Percentiles rank a stretch among this genome's conserved stretches.
Evolutionary conservation across 257 asterid species (phyloP).

Genomic region (Catharanthus roseus): DNA sequence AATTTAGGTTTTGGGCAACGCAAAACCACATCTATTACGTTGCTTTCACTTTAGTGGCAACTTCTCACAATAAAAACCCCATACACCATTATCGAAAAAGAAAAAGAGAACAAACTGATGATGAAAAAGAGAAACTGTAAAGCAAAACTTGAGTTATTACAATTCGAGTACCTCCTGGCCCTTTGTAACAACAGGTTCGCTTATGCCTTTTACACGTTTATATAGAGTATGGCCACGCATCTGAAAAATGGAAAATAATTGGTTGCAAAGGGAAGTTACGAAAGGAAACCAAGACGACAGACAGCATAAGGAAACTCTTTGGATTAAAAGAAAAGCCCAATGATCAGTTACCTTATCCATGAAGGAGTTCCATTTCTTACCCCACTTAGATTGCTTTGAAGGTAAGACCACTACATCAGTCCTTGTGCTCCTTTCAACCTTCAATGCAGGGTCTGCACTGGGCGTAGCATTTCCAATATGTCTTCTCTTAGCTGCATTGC

Average conservation of each 20-base stretch:
- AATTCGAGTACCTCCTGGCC: slow-evolving; percentile 68
- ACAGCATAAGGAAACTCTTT: background rate
- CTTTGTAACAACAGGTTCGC: slow-evolving; percentile 77
- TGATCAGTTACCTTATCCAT: slow-evolving; percentile 59
- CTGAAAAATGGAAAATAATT: slow-evolving; percentile 27
- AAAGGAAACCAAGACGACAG: slow-evolving; percentile 1
- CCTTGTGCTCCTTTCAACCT: slow-evolving; percentile 61
- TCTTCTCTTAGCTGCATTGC: slow-evolving; percentile 73
- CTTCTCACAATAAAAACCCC: background rate
- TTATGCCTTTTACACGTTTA: slow-evolving; percentile 58
- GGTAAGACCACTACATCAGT: slow-evolving; percentile 76
- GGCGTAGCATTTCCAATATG: slow-evolving; percentile 60
- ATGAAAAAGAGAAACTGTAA: background rate
- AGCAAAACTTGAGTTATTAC: background rate
- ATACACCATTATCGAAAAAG: background rate
- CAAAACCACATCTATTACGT: background rate
- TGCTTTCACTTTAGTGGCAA: background rate
- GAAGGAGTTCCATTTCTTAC: slow-evolving; percentile 77
- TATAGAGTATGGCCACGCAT: slow-evolving; percentile 67
- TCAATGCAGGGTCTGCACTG: slow-evolving; percentile 41
- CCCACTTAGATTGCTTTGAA: slow-evolving; percentile 62
- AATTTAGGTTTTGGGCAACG: background rate
- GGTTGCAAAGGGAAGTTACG: too few relatives aligned
- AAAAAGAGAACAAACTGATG: too few relatives aligned
- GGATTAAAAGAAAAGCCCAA: background rate